Conservation (phyloP, 2,329 filamentous ascomycete species). For the Mycogone perniciosa region DNA sequence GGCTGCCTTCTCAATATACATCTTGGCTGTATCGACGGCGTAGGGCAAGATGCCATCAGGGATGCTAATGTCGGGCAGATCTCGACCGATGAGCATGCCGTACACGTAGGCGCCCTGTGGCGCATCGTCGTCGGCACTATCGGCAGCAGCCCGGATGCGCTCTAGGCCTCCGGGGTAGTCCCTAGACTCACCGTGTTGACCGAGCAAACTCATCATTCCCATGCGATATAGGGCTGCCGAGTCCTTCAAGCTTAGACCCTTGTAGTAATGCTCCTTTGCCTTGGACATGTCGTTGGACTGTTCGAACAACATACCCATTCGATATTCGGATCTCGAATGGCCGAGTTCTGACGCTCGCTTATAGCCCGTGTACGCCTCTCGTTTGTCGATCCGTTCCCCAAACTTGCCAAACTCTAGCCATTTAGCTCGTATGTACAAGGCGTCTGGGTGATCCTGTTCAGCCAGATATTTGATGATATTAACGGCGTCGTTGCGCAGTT, state of each 20-base stretch:
- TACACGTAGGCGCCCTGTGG: slow-evolving; percentile 94
- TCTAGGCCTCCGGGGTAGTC: slow-evolving; percentile 73
- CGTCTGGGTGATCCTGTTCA: slow-evolving; percentile 86
- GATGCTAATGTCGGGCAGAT: slow-evolving; percentile 83
- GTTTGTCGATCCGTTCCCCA: slow-evolving; percentile 82
- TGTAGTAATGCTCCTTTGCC: slow-evolving; percentile 84
- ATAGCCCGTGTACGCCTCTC: slow-evolving; percentile 87
- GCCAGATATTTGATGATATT: slow-evolving; percentile 88
- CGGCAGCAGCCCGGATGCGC: slow-evolving; percentile 75
- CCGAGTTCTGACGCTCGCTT: slow-evolving; percentile 77
- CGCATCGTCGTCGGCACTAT: slow-evolving; percentile 89
- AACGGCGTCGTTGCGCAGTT: slow-evolving; percentile 79
- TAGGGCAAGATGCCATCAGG: slow-evolving; percentile 63
- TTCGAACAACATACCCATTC: slow-evolving; percentile 98
- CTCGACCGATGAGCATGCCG: slow-evolving; percentile 86
- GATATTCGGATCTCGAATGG: slow-evolving; percentile 84
- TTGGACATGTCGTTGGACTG: slow-evolving; percentile 88
- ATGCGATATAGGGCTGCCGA: slow-evolving; percentile 81
- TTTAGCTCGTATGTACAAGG: slow-evolving; percentile 89
- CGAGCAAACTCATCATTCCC: slow-evolving; percentile 95
- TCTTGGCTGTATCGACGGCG: slow-evolving; percentile 66
- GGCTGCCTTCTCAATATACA: slow-evolving; percentile 93
- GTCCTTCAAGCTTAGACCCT: slow-evolving; percentile 72
- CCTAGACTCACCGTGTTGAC: slow-evolving; percentile 84
- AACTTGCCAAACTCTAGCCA: slow-evolving; percentile 99